Conservation (phyloP, 306 rosid genomes). For the Rubus parviflorus region DNA sequence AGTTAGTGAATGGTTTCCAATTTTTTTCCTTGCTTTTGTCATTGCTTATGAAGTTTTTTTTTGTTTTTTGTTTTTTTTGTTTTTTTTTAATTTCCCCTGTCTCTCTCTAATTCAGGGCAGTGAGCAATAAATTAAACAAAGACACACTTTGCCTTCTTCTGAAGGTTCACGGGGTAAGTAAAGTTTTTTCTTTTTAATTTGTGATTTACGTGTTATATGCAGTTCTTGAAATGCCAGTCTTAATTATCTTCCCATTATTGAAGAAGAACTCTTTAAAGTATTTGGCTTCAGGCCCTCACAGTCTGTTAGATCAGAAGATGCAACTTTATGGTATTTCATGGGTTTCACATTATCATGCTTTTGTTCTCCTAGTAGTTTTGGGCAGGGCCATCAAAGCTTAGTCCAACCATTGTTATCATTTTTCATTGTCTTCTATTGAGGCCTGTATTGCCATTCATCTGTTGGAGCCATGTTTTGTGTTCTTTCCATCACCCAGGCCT, state of each 20-base stretch:
- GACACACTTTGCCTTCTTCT: slow-evolving; percentile 81
- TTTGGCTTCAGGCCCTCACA: background rate
- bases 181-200: background rate
- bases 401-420: background rate
- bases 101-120: slow-evolving; percentile 55
- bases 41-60: slow-evolving; percentile 11
- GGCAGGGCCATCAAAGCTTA: background rate
- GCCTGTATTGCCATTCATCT: background rate
- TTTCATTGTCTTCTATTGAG: background rate
- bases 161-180: slow-evolving; percentile 73
- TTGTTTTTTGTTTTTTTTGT: background rate
- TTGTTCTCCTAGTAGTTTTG: background rate
- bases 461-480: slow-evolving; percentile 15
- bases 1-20: too few relatives aligned
- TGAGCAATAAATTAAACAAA: slow-evolving; percentile 64
- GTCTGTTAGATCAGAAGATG: background rate
- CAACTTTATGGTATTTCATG: background rate
- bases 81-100: background rate
- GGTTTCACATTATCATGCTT: background rate
- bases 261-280: background rate
- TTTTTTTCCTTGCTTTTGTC: slow-evolving; percentile 11
- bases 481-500: slow-evolving; percentile 2
- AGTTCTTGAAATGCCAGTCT: background rate
- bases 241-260: background rate
- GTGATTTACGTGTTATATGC: background rate